Percentiles rank a stretch among this genome's conserved stretches.
Conservation (phyloP, 2,329 filamentous ascomycete species). For the Aspergillus brasiliensis region DNA sequence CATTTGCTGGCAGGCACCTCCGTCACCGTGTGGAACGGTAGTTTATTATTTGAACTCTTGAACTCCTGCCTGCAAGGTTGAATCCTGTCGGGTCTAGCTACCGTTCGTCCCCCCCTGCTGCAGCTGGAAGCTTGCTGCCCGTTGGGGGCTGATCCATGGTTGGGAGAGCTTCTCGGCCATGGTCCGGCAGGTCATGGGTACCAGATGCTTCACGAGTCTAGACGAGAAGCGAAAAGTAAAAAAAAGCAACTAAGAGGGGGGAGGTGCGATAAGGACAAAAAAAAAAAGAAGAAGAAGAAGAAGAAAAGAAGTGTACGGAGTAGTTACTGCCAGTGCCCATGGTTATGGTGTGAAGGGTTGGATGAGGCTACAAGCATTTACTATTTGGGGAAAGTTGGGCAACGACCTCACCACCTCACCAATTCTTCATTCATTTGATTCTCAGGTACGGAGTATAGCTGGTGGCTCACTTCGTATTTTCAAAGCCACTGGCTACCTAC, state of each 20-base stretch:
- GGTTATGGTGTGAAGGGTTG: not conserved
- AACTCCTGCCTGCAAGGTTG: not conserved
- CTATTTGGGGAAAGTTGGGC: not conserved
- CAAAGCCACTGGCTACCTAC: not conserved
- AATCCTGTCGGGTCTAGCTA: not conserved
- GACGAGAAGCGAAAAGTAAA: too few species aligned
- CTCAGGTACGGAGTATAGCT: not conserved
- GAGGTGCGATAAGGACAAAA: not conserved
- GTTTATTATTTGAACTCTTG: too few species aligned
- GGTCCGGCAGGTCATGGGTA: not conserved
- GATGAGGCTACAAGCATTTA: not conserved
- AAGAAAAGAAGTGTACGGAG: not conserved
- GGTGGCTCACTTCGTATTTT: not conserved
- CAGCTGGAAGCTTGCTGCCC: not conserved
- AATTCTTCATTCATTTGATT: too few species aligned
- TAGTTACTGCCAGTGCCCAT: not conserved
- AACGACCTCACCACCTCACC: not conserved
- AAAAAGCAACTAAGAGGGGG: too few species aligned
- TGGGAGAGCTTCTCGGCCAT: not conserved
- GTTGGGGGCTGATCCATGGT: not conserved
- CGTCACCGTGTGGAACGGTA: slow-evolving; percentile 15
- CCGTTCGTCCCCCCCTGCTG: not conserved
- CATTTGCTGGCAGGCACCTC: slow-evolving; percentile 19
- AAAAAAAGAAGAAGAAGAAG: not conserved
- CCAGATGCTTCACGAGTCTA: not conserved